Conservation (phyloP, 768 basidiomycete genomes). For the Gymnopilus junonius region DNA sequence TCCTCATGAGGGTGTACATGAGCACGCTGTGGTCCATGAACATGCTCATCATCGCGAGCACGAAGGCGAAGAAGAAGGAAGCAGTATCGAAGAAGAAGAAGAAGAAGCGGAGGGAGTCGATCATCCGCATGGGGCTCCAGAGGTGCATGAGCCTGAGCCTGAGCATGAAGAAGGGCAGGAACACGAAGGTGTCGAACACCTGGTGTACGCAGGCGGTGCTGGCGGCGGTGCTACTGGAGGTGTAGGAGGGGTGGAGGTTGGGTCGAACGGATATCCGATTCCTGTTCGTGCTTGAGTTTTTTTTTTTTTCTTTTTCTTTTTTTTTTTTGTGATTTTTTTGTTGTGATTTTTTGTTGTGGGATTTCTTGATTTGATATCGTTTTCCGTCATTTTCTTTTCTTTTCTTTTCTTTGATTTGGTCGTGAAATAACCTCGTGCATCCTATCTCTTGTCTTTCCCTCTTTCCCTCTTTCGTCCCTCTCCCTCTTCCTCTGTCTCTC, state of each 20-base stretch:
- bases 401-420: too few relatives aligned
- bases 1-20: too few relatives aligned
- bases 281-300: constrained; percentile 50
- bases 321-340: not conserved
- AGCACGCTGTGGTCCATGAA: too few relatives aligned
- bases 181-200: constrained; percentile 37
- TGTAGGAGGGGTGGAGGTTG: constrained; percentile 39
- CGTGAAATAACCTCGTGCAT: too few relatives aligned
- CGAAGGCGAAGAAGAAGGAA: constrained; percentile 18
- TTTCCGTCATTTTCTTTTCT: too few relatives aligned
- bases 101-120: constrained; percentile 24
- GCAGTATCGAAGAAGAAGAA: constrained; percentile 35
- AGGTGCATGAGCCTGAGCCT: constrained; percentile 29
- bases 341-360: not conserved
- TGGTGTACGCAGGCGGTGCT: constrained; percentile 57
- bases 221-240: constrained; percentile 15
- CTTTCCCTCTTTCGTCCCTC: too few relatives aligned
- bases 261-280: constrained; percentile 66
- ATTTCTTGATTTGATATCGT: not conserved
- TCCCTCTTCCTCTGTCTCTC: too few relatives aligned
- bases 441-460: too few relatives aligned
- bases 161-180: constrained; percentile 41
- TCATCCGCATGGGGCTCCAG: constrained; percentile 38
- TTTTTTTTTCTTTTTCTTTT: not conserved
- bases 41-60: too few relatives aligned